A percentile compares a stretch with the other conserved stretches of the same genome.
Conservation (phyloP, 768 basidiomycete genomes). For the Boletus patriciae region DNA sequence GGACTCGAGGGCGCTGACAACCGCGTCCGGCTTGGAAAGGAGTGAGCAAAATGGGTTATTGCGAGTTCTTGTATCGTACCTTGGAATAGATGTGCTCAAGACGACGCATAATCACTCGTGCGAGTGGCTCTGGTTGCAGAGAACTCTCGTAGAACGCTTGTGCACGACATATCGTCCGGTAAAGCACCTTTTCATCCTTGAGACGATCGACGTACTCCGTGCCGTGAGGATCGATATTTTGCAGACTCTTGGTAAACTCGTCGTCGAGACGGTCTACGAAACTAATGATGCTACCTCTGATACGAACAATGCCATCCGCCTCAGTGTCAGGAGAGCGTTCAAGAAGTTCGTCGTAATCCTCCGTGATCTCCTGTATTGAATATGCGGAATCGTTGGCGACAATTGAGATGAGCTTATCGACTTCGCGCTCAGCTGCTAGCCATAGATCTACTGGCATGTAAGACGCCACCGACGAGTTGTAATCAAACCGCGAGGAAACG, state of each 20-base stretch:
- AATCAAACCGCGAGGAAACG: conserved; percentile 95
- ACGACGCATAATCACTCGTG: conserved; percentile 90
- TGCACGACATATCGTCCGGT: conserved; percentile 89
- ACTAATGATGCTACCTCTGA: conserved; percentile 94
- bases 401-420: conserved; percentile 83
- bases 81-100: conserved; percentile 98
- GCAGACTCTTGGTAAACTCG: conserved; percentile 95
- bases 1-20: conserved; percentile 86
- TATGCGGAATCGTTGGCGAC: conserved; percentile 71
- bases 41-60: conserved; percentile 3
- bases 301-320: conserved; percentile 70
- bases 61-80: conserved; percentile 42
- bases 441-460: conserved; percentile 94
- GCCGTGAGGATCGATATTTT: conserved; percentile 98
- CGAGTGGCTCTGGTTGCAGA: conserved; percentile 71
- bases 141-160: conserved; percentile 90
- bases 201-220: conserved; percentile 98
- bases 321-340: conserved; percentile 80
- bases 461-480: conserved; percentile 81
- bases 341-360: conserved; percentile 87
- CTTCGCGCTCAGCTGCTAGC: conserved; percentile 82
- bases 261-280: conserved; percentile 96
- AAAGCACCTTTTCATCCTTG: conserved; percentile 93
- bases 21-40: conserved; percentile 77
- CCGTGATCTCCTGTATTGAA: conserved; percentile 80